Base-by-base conservation (phyloP, 176 grass and related monocot genomes). In the Oryza glumipatula region DNA sequence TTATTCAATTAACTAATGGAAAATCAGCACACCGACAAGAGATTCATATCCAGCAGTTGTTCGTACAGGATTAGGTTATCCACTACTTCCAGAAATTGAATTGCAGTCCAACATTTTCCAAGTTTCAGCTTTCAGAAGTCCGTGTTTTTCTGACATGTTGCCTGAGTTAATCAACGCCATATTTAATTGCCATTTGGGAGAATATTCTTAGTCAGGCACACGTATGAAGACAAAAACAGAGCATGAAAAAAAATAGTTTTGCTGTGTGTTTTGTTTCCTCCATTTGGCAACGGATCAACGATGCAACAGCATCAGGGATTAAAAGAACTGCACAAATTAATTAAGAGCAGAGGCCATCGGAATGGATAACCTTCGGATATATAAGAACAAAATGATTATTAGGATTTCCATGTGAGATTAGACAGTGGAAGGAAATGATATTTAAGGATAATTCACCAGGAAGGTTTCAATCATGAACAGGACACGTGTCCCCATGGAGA, bases 201-300 rank as follows among this genome's bases (percentile, higher is more conserved):
- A 41, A 51, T 80, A 79, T 86, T 74, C 60, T 13, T 13, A 70
- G 54, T 49, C 68, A 65, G 38, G 65, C 54, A 15, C 14, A 28
- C 26, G 68, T 28, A 11, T 19, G 28, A 41, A 70, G 68, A 73
- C 28, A 41, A 43, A 14, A 41, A n/a, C 7, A 32, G 8, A 13
- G 51, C 22, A 71, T 9, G 17, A 44, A 17, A 7, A n/a, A 2
- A 10, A 58, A 58, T 6, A 21, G 54, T 7, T 28, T 4, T 17
- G 35, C 33, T 78, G 75, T 54, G 52, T 71, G 83, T 5, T 84
- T 83, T 72, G 17, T 72, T 79, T 38, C 13, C 28, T 79, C 17
- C 67, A 79, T 79, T 79, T 79, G 43, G 43, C 76, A 51, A 68
- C 54, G 30, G 54, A 28, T 66, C 43, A 26, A 38, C 24, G 56